Conservation (phyloP, 1,139 yeast species). For the Arxiozyma telluris region DNA sequence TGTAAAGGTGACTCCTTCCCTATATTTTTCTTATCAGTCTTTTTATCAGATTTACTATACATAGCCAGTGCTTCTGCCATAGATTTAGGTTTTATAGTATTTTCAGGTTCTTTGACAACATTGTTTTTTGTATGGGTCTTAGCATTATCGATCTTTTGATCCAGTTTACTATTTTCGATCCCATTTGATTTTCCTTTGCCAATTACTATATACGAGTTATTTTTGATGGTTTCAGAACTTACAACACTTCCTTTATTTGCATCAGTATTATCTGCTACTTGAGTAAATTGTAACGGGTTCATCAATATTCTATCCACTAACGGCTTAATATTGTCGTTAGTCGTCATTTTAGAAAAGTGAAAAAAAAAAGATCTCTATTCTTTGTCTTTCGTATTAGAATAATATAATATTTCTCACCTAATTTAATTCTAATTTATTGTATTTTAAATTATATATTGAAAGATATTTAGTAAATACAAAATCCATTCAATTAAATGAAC, state of each 20-base stretch:
- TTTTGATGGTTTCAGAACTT: constrained; percentile 17
- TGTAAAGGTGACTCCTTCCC: neutral
- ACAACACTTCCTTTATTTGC: constrained; percentile 22
- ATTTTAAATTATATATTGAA: no score
- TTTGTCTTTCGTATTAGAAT: no score
- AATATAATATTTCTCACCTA: no score
- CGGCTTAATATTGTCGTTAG: constrained; percentile 28
- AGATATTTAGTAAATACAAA: no score
- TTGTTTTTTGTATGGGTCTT: neutral
- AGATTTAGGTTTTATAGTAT: constrained; percentile 15
- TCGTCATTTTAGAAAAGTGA: constrained; percentile 13
- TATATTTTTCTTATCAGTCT: constrained; percentile 1
- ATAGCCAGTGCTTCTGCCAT: constrained; percentile 23
- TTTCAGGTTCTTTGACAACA: constrained; percentile 4
- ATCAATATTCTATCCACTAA: constrained; percentile 50
- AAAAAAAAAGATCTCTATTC: neutral
- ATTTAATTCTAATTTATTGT: no score
- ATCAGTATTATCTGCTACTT: constrained; percentile 30
- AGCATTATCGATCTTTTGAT: neutral
- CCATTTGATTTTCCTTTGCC: constrained; percentile 14
- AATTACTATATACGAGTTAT: constrained; percentile 27
- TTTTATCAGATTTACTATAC: constrained; percentile 13
- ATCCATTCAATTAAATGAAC: neutral
- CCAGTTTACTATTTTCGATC: constrained; percentile 14
- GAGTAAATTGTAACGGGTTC: constrained; percentile 51